Conservation (phyloP, 2,329 filamentous ascomycete genomes). For the Tothia fuscella region DNA sequence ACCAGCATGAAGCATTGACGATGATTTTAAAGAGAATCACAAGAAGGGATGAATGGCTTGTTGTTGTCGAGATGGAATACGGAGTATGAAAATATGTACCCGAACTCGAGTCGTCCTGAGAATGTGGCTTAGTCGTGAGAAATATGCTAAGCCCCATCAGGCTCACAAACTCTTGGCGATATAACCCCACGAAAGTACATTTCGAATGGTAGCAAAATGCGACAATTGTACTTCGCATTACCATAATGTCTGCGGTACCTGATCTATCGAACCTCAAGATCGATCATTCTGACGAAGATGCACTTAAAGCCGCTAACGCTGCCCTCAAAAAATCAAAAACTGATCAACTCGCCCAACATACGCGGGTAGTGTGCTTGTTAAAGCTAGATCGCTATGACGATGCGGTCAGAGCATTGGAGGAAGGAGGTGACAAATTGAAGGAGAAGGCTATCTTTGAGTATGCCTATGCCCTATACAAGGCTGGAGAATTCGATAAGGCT, state of each 20-base stretch:
- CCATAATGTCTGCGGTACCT: slow-evolving; percentile 34
- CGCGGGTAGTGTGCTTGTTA: slow-evolving; percentile 61
- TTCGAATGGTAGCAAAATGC: no score
- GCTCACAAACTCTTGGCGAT: no score
- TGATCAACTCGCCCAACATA: slow-evolving; percentile 51
- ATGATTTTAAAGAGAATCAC: no score
- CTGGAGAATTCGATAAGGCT: slow-evolving; percentile 55
- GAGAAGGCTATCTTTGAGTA: slow-evolving; percentile 54
- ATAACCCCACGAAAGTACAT: no score
- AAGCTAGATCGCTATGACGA: slow-evolving; percentile 77
- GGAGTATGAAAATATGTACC: no score
- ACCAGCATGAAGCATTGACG: no score
- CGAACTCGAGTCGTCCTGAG: no score
- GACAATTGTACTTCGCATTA: slow-evolving; percentile 11
- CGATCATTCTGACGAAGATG: slow-evolving; percentile 61
- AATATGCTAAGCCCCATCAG: no score
- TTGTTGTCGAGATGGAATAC: no score
- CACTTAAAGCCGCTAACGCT: slow-evolving; percentile 52
- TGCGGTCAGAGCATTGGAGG: slow-evolving; percentile 55
- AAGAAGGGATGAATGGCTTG: no score
- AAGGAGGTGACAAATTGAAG: slow-evolving; percentile 49
- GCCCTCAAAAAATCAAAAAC: slow-evolving; percentile 46
- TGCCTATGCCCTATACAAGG: slow-evolving; percentile 76
- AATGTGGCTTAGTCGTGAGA: no score
- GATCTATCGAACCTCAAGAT: slow-evolving; percentile 44